Conservation (phyloP, 768 basidiomycete species). For the Agaricus sinodeliciosus region DNA sequence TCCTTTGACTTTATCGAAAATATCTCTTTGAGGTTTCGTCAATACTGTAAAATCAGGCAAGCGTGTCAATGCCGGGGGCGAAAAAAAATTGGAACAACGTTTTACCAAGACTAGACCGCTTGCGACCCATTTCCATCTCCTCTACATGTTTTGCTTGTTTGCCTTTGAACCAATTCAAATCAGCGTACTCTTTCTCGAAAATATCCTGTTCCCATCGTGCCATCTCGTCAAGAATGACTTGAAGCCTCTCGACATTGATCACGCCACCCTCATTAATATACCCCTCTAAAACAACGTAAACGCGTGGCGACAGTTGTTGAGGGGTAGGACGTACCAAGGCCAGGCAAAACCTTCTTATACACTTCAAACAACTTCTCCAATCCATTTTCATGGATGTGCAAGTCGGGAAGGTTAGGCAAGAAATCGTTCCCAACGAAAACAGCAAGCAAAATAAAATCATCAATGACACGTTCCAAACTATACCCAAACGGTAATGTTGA, state of each 20-base stretch:
- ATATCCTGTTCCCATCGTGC: constrained; percentile 81
- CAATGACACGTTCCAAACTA: constrained; percentile 89
- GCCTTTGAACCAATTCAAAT: constrained; percentile 90
- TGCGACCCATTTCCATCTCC: constrained; percentile 56
- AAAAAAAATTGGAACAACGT: constrained; percentile 5
- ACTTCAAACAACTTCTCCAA: constrained; percentile 90
- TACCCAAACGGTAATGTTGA: constrained; percentile 71
- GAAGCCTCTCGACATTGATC: constrained; percentile 75
- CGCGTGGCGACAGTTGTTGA: background rate
- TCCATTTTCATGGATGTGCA: constrained; percentile 98
- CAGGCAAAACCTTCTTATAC: constrained; percentile 88
- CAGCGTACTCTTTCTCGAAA: constrained; percentile 88
- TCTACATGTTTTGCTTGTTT: constrained; percentile 75
- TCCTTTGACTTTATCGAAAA: constrained; percentile 72
- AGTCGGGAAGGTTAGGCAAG: constrained; percentile 89
- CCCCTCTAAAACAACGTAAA: constrained; percentile 49
- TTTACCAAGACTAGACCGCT: constrained; percentile 59
- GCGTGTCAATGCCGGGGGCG: background rate
- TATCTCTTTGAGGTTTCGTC: constrained; percentile 63
- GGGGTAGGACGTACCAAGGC: constrained; percentile 40
- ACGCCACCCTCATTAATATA: constrained; percentile 89
- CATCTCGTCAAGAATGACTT: constrained; percentile 86
- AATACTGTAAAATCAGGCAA: constrained; percentile 39
- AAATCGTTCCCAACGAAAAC: constrained; percentile 99
- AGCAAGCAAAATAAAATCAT: constrained; percentile 95